Evolutionary conservation across 2,329 filamentous ascomycete genomes (phyloP), one percentile per base, ranked within the genome.

Genomic region (Aspergillus japonicus): DNA sequence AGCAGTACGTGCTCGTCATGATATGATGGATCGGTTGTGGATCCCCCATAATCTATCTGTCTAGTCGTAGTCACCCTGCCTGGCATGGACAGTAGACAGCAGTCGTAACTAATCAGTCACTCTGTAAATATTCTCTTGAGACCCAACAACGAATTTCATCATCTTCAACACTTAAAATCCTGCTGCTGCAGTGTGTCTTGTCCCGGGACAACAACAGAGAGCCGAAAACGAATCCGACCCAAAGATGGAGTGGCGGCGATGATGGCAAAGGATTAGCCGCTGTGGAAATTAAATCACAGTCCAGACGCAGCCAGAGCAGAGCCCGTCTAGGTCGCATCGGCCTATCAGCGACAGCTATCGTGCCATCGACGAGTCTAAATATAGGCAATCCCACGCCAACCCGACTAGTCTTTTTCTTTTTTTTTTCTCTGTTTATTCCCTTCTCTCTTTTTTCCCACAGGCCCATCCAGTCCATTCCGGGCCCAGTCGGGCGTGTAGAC

Each of bases 201-300:
- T 29, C 26, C 6, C 6, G 7, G 7, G 26, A 29, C 8, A 2
- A 8, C 26, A 29, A 29, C 26, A 29, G 26, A 29, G 16, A 44
- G 5, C 39, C 14, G 1, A 19, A 44, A 19, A 16, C 14, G 16
- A 44, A 5, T 16, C 6, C 6, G 39, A 44, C 39, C 39, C 14
- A 44, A 44, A 4, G 33, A 35, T 35, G 26, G 26, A 29, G 26
- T 29, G 39, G 16, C 14, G 39, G 16, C 39, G 14, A 44, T 16
- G 39, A 44, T 44, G 39, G 39, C 39, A 53, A 53, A 35, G 33
- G 29, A 19, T 53, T 44, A 44, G 35, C 33, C 51, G 51, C 51
- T 39, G 51, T 35, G 51, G 51, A 54, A 54, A 54, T 48, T 55
- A 49, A 29, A 55, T 53, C 44, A 54, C 44, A 53, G 47, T 58